These are phyloP conservation scores for Dacryopinax spathularia DNA, from an alignment of 768 basidiomycete genomes.

Conservation along the genomic window DNA sequence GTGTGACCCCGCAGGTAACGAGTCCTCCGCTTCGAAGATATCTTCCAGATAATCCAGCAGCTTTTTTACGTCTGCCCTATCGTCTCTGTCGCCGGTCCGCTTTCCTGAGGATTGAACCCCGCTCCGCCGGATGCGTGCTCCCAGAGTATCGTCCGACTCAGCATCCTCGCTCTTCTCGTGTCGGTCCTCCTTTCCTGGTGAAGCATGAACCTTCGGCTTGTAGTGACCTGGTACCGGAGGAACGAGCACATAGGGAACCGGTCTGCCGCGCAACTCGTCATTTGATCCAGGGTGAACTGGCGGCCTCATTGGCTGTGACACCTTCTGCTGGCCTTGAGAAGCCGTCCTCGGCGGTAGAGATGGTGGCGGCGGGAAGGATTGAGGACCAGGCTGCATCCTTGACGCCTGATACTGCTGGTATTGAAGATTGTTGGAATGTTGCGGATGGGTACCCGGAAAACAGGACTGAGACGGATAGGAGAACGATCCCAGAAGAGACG, in stretches of 20 bases:
- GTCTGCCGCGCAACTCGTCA: not conserved
- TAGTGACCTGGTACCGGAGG: not conserved
- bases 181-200: not conserved
- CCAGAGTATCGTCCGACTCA: not conserved
- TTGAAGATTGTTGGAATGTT: not conserved
- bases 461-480: not conserved
- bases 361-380: not conserved
- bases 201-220: not conserved
- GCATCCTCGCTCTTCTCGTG: not conserved
- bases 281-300: not conserved
- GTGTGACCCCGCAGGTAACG: constrained; percentile 38
- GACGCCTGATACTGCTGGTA: not conserved
- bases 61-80: constrained; percentile 32
- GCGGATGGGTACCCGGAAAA: not conserved
- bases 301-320: not conserved
- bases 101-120: not conserved
- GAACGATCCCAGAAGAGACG: not conserved
- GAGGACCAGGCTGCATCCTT: not conserved
- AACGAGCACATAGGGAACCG: not conserved
- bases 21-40: constrained; percentile 69
- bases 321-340: not conserved
- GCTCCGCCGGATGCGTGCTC: not conserved
- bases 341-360: not conserved
- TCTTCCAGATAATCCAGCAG: constrained; percentile 65
- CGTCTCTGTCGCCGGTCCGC: not conserved